These are phyloP conservation scores for Chlorella sorokiniana DNA, from an alignment of 139 green algal genomes.

Conservation along the genomic window DNA sequence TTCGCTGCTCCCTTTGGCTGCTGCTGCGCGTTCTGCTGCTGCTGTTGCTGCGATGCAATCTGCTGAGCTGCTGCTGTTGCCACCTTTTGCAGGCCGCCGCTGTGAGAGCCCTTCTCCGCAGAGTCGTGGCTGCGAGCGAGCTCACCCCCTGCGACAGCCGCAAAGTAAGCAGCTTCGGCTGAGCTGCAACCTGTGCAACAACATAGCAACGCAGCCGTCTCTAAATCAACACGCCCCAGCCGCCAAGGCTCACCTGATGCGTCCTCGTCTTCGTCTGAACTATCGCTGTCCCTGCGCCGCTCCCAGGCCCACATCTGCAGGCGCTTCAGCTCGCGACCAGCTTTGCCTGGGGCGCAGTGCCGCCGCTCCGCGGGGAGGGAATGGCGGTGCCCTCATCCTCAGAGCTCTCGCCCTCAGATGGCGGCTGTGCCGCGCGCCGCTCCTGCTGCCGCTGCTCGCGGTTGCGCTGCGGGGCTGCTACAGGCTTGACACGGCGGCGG, in stretches of 20 bases:
- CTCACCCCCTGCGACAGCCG: not conserved
- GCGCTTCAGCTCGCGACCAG: slow-evolving; percentile 14
- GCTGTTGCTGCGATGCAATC: no score
- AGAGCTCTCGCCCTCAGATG: not conserved
- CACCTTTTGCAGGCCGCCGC: not conserved
- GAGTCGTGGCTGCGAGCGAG: not conserved
- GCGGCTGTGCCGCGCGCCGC: not conserved
- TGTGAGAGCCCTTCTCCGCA: not conserved
- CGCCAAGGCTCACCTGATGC: not conserved
- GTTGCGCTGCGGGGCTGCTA: not conserved
- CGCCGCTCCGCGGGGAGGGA: not conserved
- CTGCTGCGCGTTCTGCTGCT: not conserved
- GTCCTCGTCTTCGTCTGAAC: slow-evolving; percentile 17
- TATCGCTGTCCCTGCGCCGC: slow-evolving; percentile 9
- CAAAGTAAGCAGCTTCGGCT: not conserved
- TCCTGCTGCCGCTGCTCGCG: slow-evolving; percentile 22
- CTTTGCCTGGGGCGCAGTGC: slow-evolving; percentile 4
- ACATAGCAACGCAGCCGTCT: not conserved
- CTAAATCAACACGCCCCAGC: not conserved
- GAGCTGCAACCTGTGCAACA: not conserved
- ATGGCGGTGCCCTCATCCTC: slow-evolving; percentile 4
- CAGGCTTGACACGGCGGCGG: not conserved
- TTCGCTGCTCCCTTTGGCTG: not conserved
- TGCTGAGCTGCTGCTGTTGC: slow-evolving; percentile 1
- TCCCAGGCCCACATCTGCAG: slow-evolving; percentile 35